Conservation (phyloP, 2,329 filamentous ascomycete genomes). For the Phaeoacremonium minimum region DNA sequence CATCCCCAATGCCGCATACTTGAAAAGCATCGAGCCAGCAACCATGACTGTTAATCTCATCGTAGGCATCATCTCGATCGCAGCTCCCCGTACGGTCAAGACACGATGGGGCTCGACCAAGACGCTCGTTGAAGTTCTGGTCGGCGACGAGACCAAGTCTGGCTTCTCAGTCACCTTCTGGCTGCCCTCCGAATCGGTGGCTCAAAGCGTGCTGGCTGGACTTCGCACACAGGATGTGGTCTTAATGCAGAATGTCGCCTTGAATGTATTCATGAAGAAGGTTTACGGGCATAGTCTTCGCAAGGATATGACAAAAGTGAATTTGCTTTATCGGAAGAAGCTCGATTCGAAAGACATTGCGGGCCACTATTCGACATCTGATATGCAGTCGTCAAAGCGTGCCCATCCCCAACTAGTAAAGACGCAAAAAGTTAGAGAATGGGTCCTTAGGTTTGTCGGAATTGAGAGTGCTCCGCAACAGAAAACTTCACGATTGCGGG, state of each 20-base stretch:
- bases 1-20: constrained; percentile 63
- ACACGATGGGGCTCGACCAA: constrained; percentile 60
- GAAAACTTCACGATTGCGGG: too few relatives aligned
- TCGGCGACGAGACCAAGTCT: constrained; percentile 80
- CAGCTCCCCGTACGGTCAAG: constrained; percentile 61
- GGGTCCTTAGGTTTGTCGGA: constrained; percentile 70
- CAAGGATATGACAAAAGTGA: constrained; percentile 63
- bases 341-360: constrained; percentile 45
- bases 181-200: constrained; percentile 46
- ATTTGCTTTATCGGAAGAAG: constrained; percentile 57
- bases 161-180: constrained; percentile 84
- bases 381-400: constrained; percentile 32
- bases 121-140: constrained; percentile 69
- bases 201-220: constrained; percentile 24
- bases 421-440: constrained; percentile 64
- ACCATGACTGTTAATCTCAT: constrained; percentile 80
- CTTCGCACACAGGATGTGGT: constrained; percentile 73
- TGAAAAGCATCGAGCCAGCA: constrained; percentile 67
- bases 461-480: too few relatives aligned
- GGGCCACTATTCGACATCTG: constrained; percentile 52
- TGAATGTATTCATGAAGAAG: constrained; percentile 68
- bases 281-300: constrained; percentile 84
- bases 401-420: constrained; percentile 54
- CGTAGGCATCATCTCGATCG: constrained; percentile 71
- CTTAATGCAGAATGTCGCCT: constrained; percentile 72